Conservation (phyloP, 352 stramenopile genomes). For the Phytopythium litorale region DNA sequence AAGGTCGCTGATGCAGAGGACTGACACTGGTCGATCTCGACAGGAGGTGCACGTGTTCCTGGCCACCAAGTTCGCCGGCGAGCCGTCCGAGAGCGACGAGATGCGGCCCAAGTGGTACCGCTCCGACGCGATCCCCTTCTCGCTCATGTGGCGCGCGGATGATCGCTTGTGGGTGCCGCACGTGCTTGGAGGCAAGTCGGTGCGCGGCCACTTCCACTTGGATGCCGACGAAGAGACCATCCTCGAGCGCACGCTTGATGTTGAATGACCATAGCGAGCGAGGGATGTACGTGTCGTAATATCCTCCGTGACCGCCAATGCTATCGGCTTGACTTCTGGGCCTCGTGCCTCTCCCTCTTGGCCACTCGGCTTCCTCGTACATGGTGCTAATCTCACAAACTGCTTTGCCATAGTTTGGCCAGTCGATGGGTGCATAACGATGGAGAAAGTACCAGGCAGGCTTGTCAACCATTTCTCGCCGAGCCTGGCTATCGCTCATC, state of each 20-base stretch:
- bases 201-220: conserved; percentile 76
- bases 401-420: too few species aligned
- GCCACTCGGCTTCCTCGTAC: too few species aligned
- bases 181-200: conserved; percentile 59
- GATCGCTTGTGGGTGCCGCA: conserved; percentile 80
- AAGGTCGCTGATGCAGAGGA: neutral
- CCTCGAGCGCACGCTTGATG: conserved; percentile 39
- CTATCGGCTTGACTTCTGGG: too few species aligned
- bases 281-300: too few species aligned
- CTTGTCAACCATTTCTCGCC: too few species aligned
- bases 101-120: conserved; percentile 86
- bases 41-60: conserved; percentile 86
- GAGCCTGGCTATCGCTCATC: too few species aligned
- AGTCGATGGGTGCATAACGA: too few species aligned
- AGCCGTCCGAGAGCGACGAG: conserved; percentile 84
- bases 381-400: too few species aligned
- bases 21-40: neutral
- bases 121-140: conserved; percentile 56
- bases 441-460: too few species aligned
- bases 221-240: conserved; percentile 64
- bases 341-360: too few species aligned
- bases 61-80: conserved; percentile 50
- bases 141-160: conserved; percentile 88
- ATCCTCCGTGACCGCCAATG: too few species aligned
- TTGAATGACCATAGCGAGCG: conserved; percentile 7